Evolutionary conservation across 306 rosid species (phyloP).

Genomic region (Vachellia collinsii): DNA sequence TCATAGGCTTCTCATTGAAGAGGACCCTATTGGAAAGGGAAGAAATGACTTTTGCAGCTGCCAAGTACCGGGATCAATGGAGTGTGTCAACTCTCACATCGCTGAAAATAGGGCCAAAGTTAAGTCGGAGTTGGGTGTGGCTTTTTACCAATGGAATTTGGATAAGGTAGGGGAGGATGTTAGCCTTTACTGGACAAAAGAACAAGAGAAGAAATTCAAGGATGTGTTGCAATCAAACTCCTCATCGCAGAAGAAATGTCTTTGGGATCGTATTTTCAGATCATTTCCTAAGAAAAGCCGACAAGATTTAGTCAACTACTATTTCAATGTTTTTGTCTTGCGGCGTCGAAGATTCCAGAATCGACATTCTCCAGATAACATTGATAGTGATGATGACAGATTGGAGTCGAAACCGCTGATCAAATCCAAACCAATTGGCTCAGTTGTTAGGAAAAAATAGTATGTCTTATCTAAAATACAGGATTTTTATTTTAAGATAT

Average conservation of each 20-base stretch:
- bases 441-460: not conserved
- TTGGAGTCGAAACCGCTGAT: constrained; percentile 33
- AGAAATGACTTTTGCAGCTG: constrained; percentile 78
- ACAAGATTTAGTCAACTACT: constrained; percentile 75
- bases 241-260: constrained; percentile 38
- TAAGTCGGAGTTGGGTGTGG: constrained; percentile 60
- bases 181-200: constrained; percentile 50
- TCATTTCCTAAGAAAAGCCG: constrained; percentile 61
- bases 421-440: not conserved
- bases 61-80: constrained; percentile 52
- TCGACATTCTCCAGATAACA: constrained; percentile 57
- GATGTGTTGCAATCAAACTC: constrained; percentile 45
- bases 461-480: not conserved
- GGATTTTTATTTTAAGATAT: too few species aligned
- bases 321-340: constrained; percentile 75
- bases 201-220: constrained; percentile 60
- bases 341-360: constrained; percentile 72
- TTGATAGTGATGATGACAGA: constrained; percentile 76
- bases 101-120: constrained; percentile 60
- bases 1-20: constrained; percentile 38
- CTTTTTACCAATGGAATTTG: constrained; percentile 64
- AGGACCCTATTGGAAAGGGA: constrained; percentile 81
- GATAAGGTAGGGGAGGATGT: constrained; percentile 71
- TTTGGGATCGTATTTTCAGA: constrained; percentile 53
- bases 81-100: constrained; percentile 70